Evolutionary conservation across 2,329 filamentous ascomycete species (phyloP), one percentile per base, ranked within the genome.

Genomic region (Aureobasidium musti): DNA sequence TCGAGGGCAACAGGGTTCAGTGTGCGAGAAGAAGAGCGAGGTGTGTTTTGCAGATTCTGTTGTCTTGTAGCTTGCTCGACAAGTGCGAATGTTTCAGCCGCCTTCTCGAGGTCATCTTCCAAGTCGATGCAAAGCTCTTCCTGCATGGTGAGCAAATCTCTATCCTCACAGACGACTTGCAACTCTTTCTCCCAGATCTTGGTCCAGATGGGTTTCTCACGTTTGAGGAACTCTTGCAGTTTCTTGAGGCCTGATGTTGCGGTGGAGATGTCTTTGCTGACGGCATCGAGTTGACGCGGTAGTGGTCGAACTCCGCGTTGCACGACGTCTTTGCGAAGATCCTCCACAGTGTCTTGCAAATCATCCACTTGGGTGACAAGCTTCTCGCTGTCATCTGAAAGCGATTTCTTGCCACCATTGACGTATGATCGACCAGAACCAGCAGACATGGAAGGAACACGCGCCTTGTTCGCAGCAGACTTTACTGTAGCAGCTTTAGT

Each of bases 151-250:
- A 99, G 86, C 78, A 97, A 89, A 75, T 98, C 94, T 71, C 93
- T 88, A 74, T 97, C 95, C 76, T 96, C 92, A 79, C 95, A 98
- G 2, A 99, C 94, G 63, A 94, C 89, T 77, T 98, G 92, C 53
- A 99, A 83, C 77, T 98, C 93, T 79, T 96, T 93, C 84, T 98
- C 94, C 95, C 95, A 99, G 70, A 98, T 96, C 86, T 97, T 97
- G 65, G 92, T 97, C 94, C 95, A 99, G 67, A 97, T 83, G 0
- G 95, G 95, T 78, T 97, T 97, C 84, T 99, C 95, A 54, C 87
- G 86, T 72, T 88, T 89, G 80, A 99, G 86, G 81, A 91, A 96
- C 19, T 97, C 93, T 75, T 97, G 91, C 85, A 99, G 89, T 80
- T 91, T 93, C 84, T 91, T 95, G 69, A 99, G 87, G 74, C 97